Percentiles rank a stretch among this genome's conserved stretches.
Evolutionary conservation across 1,284 basidiomycete genomes (phyloP).

Genomic region (Ceratobasidium sp.): DNA sequence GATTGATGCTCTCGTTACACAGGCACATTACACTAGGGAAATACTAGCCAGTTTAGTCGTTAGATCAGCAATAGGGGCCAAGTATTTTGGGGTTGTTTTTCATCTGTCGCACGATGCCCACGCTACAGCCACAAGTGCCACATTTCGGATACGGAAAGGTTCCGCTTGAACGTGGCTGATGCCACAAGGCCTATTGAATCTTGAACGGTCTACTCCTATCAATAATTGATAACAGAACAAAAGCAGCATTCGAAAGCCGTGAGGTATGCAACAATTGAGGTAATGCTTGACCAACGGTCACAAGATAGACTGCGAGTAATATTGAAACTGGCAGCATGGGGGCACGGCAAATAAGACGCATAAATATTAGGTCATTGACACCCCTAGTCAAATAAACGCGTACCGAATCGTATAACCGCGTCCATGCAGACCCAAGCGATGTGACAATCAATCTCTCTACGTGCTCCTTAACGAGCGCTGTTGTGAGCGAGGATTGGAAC

Average conservation of each 20-base stretch:
- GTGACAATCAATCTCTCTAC: conserved; percentile 89
- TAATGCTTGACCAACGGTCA: conserved; percentile 44
- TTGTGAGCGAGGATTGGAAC: conserved; percentile 92
- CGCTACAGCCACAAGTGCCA: background rate
- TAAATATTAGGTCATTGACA: conserved; percentile 17
- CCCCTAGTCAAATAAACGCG: conserved; percentile 53
- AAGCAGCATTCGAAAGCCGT: conserved; percentile 12
- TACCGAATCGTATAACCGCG: conserved; percentile 91
- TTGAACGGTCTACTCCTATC: background rate
- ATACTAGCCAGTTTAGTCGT: too few species aligned
- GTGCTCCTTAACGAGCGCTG: conserved; percentile 88
- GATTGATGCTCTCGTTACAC: background rate
- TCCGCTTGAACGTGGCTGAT: background rate
- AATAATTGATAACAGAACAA: conserved; percentile 8
- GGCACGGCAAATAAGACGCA: background rate
- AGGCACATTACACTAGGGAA: background rate
- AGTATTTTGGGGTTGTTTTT: too few species aligned
- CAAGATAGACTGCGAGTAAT: conserved; percentile 79
- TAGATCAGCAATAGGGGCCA: too few species aligned
- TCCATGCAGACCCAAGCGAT: conserved; percentile 93
- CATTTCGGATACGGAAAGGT: background rate
- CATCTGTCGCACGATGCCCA: too few species aligned
- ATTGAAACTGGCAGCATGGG: conserved; percentile 71
- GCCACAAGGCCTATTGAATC: background rate
- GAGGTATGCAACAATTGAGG: conserved; percentile 1